Percentiles rank a stretch among this genome's conserved stretches.
phyloP scores from a whole-genome alignment of 208 protist genomes.

The Trypanosoma theileri region DNA sequence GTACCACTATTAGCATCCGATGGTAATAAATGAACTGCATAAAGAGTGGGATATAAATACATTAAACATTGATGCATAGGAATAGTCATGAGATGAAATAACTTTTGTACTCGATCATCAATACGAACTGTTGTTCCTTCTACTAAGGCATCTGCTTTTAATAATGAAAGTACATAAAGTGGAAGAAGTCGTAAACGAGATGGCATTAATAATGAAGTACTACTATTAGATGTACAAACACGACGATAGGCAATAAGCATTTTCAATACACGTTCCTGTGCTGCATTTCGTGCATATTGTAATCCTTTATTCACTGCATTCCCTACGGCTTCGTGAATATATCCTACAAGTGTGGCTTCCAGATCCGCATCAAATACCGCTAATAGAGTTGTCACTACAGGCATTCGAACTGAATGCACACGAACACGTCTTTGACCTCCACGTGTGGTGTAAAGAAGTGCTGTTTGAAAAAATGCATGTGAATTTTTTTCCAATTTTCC shows the following conservation, averaged over 20 bases:
- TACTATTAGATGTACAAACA: slow-evolving; percentile 44
- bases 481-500: slow-evolving; percentile 59
- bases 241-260: slow-evolving; percentile 84
- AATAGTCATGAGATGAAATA: slow-evolving; percentile 76
- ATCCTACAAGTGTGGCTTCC: slow-evolving; percentile 70
- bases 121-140: slow-evolving; percentile 73
- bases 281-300: slow-evolving; percentile 44
- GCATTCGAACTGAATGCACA: slow-evolving; percentile 77
- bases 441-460: slow-evolving; percentile 93
- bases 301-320: slow-evolving; percentile 83
- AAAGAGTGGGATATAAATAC: slow-evolving; percentile 88
- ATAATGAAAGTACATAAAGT: slow-evolving; percentile 79
- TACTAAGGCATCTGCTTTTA: slow-evolving; percentile 81
- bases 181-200: slow-evolving; percentile 92
- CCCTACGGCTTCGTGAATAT: slow-evolving; percentile 50
- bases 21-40: slow-evolving; percentile 59
- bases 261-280: slow-evolving; percentile 58
- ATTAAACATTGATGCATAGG: slow-evolving; percentile 61
- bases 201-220: slow-evolving; percentile 87
- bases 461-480: slow-evolving; percentile 87
- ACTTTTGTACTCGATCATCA: slow-evolving; percentile 76
- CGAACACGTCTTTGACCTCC: slow-evolving; percentile 87
- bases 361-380: slow-evolving; percentile 84
- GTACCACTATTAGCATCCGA: slow-evolving; percentile 40
- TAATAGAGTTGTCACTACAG: slow-evolving; percentile 45